Evolutionary conservation across 1,284 basidiomycete species (phyloP), one percentile per base, ranked within the genome.

Genomic region (Neolentinus lepideus): DNA sequence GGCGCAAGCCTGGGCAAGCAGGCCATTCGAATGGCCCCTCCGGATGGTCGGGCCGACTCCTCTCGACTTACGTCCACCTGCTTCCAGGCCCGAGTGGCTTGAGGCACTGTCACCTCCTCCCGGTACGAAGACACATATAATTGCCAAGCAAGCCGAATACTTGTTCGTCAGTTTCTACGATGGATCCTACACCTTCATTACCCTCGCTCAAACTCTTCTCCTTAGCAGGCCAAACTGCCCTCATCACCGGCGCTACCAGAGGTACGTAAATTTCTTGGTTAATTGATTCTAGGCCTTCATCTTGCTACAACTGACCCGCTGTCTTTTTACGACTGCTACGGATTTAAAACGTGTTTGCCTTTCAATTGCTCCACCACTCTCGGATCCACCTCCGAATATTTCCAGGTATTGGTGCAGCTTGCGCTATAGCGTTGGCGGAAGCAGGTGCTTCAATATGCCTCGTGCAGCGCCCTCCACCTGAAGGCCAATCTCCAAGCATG

Each of bases 381-480:
- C 47, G 50, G 54, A 54, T 48, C 43, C 56, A 54, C 27, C 54
- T 51, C 60, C 55, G 59, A 62, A 43, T 65, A 55, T 59, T 60
- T 57, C 38, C 64, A 87, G 85, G 88, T 50, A 91, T 90, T 62
- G 88, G 88, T 53, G 83, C 83, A 52, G 83, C 84, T 8, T 85
- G 83, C 66, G 85, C 86, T 1, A 65, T 88, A 36, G 88, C 88
- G 21, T 76, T 91, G 54, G 87, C 85, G 16, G 70, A 90, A 66
- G 88, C 88, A 12, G 94, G 94, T 25, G 93, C 94, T 31, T 78
- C 84, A 57, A 73, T 97, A 63, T 87, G 91, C 67, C 81, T 96
- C 59, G 82, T 91, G 54, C 85, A 89, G 63, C 81, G 91, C 58
- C 68, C 70, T 59, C 67, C 70, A 31, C 58, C 61, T 12, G 63